Evolutionary conservation across 2,329 filamentous ascomycete genomes (phyloP).

Genomic region (Ophiostoma himal-ulmi): DNA sequence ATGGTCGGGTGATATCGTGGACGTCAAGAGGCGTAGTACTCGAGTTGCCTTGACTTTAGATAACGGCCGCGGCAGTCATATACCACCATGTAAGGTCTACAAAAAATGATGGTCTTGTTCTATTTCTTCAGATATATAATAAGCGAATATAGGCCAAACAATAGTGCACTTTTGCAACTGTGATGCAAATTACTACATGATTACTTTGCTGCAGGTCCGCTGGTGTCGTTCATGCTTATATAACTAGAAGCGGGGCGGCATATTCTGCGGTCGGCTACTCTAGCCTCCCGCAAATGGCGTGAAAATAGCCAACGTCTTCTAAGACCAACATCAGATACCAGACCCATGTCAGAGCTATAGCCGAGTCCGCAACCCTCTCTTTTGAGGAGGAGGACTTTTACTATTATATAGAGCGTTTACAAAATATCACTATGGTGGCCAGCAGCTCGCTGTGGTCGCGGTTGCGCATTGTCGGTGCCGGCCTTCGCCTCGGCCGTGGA

Average conservation of each 20-base stretch:
- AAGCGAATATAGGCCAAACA: not conserved
- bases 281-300: not conserved
- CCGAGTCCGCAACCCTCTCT: not conserved
- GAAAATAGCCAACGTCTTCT: not conserved
- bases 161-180: not conserved
- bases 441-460: constrained; percentile 22
- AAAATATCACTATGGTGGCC: not conserved
- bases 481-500: not conserved
- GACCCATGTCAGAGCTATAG: constrained; percentile 13
- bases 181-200: not conserved
- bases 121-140: not conserved
- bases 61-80: too few species aligned
- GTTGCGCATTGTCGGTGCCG: not conserved
- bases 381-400: not conserved
- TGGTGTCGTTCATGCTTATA: constrained; percentile 1
- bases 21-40: too few species aligned
- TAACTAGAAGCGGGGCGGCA: constrained; percentile 10
- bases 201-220: not conserved
- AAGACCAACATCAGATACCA: not conserved
- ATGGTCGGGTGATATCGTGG: not conserved
- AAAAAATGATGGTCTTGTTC: not conserved
- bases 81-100: not conserved
- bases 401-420: too few species aligned
- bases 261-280: not conserved
- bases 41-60: not conserved